These are phyloP conservation scores for Phymatotrichopsis omnivora DNA, from an alignment of 2,329 filamentous ascomycete genomes.

Conservation along the genomic window DNA sequence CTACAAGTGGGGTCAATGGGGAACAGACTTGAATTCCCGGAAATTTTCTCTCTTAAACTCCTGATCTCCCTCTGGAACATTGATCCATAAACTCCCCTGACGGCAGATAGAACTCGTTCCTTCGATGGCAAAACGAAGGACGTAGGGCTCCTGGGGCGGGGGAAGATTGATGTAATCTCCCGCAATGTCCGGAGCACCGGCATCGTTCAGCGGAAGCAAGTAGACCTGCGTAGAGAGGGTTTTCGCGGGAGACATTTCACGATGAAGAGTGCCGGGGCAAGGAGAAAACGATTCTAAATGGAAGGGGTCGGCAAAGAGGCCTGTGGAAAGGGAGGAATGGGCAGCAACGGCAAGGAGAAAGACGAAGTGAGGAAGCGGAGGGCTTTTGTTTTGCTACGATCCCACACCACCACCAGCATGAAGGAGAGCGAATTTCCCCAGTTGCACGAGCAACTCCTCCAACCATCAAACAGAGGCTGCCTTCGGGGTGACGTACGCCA, in stretches of 20 bases:
- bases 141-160: slow-evolving; percentile 64
- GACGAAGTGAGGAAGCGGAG: not conserved
- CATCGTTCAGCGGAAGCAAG: slow-evolving; percentile 79
- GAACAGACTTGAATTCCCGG: slow-evolving; percentile 73
- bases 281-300: not conserved
- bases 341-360: slow-evolving; percentile 41
- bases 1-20: slow-evolving; percentile 8
- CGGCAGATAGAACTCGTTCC: slow-evolving; percentile 93
- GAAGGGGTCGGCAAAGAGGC: not conserved
- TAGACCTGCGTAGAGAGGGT: too few relatives aligned
- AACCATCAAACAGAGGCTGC: too few relatives aligned
- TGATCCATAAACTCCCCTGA: slow-evolving; percentile 91
- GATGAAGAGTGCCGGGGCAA: not conserved
- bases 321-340: slow-evolving; percentile 31
- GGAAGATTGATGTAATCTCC: slow-evolving; percentile 89
- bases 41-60: slow-evolving; percentile 71
- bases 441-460: too few relatives aligned
- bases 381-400: too few relatives aligned
- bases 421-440: too few relatives aligned
- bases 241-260: too few relatives aligned
- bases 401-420: too few relatives aligned
- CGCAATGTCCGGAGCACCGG: slow-evolving; percentile 80
- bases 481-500: too few relatives aligned
- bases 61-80: slow-evolving; percentile 69
- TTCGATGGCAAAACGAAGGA: slow-evolving; percentile 80